Evolutionary conservation across 78 protist genomes (phyloP), one percentile per base, ranked within the genome.

Genomic region (Speleostelium caveatum): DNA sequence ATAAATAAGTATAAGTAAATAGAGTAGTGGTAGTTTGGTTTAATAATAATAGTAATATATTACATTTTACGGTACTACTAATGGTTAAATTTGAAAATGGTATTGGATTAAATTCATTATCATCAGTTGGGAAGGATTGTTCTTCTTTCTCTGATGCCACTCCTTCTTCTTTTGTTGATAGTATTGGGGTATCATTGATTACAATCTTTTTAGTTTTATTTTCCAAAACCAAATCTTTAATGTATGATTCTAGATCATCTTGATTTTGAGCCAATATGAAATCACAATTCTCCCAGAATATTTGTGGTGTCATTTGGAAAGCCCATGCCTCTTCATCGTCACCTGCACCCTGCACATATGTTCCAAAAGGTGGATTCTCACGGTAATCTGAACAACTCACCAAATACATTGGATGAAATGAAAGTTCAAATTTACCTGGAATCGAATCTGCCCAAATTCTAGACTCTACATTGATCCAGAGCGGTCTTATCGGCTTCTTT

Each of bases 311-410:
- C 12, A 87, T 33, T 12, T 77, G 78, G 26, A 32, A 19, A 2
- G 86, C 16, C 94, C 94, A 91, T 19, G 55, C 26, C 33, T 91
- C 94, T 6, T 91, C 91, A 58, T 91, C 94, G 41, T 91, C 94
- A 17, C 94, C 94, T 17, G 94, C 94, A 53, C 94, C 94, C 33
- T 74, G 94, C 42, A 91, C 66, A 74, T 91, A 91, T 12, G 71
- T 30, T 28, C 83, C 32, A 55, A 61, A 79, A 2, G 71, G 33
- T 56, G 49, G 61, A 24, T 65, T 36, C 33, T 59, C 78, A 19
- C 49, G n/a, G 36, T 36, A 38, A 38, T 76, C 85, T 5, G 94
- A 75, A 33, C 86, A 72, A 19, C 87, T 66, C 28, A 76, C 63
- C 19, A 78, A 53, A 26, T 68, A 91, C 3, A 91, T 12, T 39